These are phyloP conservation scores for Maudiozyma bulderi DNA, from an alignment of 805 yeast genomes.

Conservation along the genomic window DNA sequence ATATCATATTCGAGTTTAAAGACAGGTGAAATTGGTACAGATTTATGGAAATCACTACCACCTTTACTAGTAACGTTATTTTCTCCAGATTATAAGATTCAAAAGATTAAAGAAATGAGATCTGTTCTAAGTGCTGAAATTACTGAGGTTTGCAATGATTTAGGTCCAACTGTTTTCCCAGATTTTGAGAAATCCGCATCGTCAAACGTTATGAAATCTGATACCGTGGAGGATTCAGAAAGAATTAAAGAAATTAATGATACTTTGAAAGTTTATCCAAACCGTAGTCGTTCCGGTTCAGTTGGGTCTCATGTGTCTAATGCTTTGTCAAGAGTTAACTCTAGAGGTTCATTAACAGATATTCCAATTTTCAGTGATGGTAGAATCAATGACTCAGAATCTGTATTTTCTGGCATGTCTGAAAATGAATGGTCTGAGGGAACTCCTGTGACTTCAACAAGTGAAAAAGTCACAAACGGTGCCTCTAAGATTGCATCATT, in stretches of 20 bases:
- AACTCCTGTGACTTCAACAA: background rate
- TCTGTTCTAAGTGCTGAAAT: conserved; percentile 56
- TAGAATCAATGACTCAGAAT: background rate
- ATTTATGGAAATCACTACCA: conserved; percentile 66
- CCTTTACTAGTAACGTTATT: conserved; percentile 47
- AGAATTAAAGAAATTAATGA: conserved; percentile 3
- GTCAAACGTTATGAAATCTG: background rate
- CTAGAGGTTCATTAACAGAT: conserved; percentile 52
- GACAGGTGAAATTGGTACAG: conserved; percentile 88
- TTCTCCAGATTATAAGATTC: conserved; percentile 35
- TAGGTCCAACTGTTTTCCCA: conserved; percentile 83
- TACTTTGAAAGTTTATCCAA: conserved; percentile 5
- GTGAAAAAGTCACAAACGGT: conserved; percentile 4
- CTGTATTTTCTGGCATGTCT: background rate
- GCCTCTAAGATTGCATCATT: conserved; percentile 17
- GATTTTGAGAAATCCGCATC: conserved; percentile 48
- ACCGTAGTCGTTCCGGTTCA: conserved; percentile 23
- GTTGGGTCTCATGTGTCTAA: conserved; percentile 38
- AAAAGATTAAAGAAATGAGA: conserved; percentile 50
- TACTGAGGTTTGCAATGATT: conserved; percentile 67
- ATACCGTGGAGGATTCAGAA: conserved; percentile 1
- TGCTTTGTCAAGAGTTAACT: conserved; percentile 52
- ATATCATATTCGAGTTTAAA: conserved; percentile 79
- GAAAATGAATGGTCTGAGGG: conserved; percentile 5
- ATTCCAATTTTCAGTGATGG: conserved; percentile 45